Base-by-base conservation (phyloP, 1,284 basidiomycete genomes). In the Ceraceosorus guamensis region DNA sequence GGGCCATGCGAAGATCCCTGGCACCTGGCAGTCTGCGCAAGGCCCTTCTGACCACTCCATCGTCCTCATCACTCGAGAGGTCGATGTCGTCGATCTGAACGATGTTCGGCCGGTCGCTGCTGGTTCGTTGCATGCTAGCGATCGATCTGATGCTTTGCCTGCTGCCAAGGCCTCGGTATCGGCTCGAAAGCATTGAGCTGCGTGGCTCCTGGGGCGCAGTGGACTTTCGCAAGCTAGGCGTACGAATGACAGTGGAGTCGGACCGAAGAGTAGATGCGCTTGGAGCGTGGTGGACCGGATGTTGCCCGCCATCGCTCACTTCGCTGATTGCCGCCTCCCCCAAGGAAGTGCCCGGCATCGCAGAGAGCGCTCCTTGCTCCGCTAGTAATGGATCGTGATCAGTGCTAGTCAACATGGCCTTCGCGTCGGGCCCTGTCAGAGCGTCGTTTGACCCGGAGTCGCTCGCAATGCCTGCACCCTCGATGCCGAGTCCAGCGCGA, bases 21-120 rank as follows among this genome's bases (percentile, higher is more conserved):
- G 70, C 70, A 18, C 70, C 70, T 0, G 70, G 70, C 14, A 73
- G 56, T 13, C 70, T 55, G 4, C 70, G 55, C n/a, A 73, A 49
- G 4, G 70, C 70, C 48, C 66, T 58, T 2, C 67, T 54, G 14
- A 73, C 70, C 1, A 62, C 67, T 30, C 62, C 70, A 49, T 71
- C 69, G 48, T 73, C 70, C 24, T 73, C 70, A 43, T 72, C 68
- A 60, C 69, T 71, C n/a, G 70, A 73, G 2, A 71, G 59, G 43
- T 73, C 70, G 11, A 73, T 67, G 49, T 73, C 70, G 48, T 73
- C 70, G 33, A 73, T 66, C 53, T 73, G 70, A 7, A 73, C 70
- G 30, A 73, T 65, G n/a, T 64, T 64, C 1, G 67, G 65, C 4
- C 58, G 56, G 55, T 14, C 63, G 60, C 24, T 24, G 24, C 24